Percentiles rank a stretch among this genome's conserved stretches.
phyloP scores from a whole-genome alignment of 1,284 basidiomycete genomes.

The Ustilago nuda region DNA sequence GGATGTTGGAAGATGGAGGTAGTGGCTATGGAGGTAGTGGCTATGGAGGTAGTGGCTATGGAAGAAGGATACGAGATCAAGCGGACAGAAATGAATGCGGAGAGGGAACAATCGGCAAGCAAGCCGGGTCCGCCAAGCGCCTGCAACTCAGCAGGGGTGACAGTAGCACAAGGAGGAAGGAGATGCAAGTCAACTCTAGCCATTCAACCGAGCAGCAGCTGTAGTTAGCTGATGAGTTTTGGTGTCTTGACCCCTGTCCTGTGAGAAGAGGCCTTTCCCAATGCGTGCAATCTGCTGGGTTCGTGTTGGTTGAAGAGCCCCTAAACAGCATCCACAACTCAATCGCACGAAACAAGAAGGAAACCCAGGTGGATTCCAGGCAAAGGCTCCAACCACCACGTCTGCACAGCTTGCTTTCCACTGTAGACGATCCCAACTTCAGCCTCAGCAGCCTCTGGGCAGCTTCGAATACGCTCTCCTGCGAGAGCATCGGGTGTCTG shows the following conservation, averaged over 20 bases:
- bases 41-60: constrained; percentile 10
- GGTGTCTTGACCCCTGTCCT: constrained; percentile 17
- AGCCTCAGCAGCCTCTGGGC: not conserved
- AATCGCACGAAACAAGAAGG: not conserved
- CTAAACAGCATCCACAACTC: not conserved
- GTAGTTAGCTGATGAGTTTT: not conserved
- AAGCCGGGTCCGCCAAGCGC: not conserved
- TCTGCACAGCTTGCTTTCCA: not conserved
- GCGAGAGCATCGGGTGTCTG: not conserved
- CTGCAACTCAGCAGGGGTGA: constrained; percentile 8
- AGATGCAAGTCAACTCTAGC: constrained; percentile 10
- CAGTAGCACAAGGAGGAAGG: not conserved
- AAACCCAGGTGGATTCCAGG: not conserved
- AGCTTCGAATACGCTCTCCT: not conserved
- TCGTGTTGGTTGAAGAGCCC: constrained; percentile 44
- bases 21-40: constrained; percentile 13
- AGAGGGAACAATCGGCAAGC: not conserved
- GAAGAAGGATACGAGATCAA: constrained; percentile 8
- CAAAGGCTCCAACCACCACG: not conserved
- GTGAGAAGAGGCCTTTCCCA: not conserved
- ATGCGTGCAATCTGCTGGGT: constrained; percentile 32
- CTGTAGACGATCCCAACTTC: not conserved
- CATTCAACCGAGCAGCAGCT: not conserved
- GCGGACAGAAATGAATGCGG: constrained; percentile 5
- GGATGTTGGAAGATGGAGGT: constrained; percentile 3